Base-by-base conservation (phyloP, 306 rosid species). In the Begonia peltatifolia region DNA sequence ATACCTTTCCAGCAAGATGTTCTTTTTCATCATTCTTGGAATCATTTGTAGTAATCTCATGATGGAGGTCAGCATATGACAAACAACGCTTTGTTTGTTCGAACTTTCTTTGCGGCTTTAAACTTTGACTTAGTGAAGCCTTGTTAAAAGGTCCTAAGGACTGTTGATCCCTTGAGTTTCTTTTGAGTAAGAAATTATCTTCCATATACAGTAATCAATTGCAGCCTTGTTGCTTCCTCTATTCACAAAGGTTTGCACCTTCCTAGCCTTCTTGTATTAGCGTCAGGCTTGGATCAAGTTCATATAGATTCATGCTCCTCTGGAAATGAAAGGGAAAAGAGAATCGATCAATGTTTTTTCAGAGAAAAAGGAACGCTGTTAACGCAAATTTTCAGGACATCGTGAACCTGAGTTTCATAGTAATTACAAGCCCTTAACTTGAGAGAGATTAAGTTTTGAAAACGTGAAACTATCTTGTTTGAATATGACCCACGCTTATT, bases 11-110 rank as follows among this genome's bases (percentile, higher is more conserved):
- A 54, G 49, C 30, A 63, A 61, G 66, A 25, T 23, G 53, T 63
- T 83, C 77, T 58, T 67, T 72, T 60, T 64, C 76, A 47, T 68
- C 72, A 66, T 63, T 63, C 30, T 55, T 65, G 18, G 16, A 65
- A 58, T 67, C 47, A 53, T 72, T 71, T 46, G 63, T 60, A 25
- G 65, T 66, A 58, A 46, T 13, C 7, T 57, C 71, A 43, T 59
- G 58, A 66, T 64, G 81, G 71, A 73, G 68, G 61, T 83, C 87
- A 41, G 84, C 86, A 7, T 30, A 30, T 71, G 84, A 71, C 65
- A 71, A 36, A 56, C 63, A 42, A 41, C 70, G 61, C 66, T 67
- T 79, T 63, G 68, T 80, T 30, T 61, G 68, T 60, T 67, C 66
- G 16, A 65, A 51, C 68, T 57, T 62, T 52, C 71, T 78, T 62